Conservation (phyloP, 257 asterid genomes). For the Solanum lycopersicoides region DNA sequence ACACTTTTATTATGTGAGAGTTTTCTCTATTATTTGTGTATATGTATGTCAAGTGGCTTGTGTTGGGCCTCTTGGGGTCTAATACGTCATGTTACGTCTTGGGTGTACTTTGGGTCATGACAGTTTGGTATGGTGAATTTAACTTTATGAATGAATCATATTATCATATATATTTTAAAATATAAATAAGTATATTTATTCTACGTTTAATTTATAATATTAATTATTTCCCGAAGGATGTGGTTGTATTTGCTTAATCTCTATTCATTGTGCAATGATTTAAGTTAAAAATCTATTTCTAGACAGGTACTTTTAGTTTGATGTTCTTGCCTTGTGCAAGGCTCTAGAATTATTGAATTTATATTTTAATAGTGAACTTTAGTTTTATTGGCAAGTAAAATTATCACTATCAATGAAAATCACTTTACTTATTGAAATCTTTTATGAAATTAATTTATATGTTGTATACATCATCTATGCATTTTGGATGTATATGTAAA, state of each 20-base stretch:
- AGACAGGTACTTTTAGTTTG: not conserved
- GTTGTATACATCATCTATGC: not conserved
- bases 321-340: not conserved
- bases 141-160: not conserved
- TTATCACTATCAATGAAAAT: too few relatives aligned
- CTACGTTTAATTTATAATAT: too few relatives aligned
- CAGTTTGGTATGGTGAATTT: not conserved
- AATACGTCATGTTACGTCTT: not conserved
- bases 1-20: not conserved
- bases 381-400: not conserved
- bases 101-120: not conserved
- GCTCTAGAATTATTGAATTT: not conserved
- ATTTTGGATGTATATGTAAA: too few relatives aligned
- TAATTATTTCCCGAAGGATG: not conserved
- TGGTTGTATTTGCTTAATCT: not conserved
- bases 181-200: too few relatives aligned
- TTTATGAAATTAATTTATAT: too few relatives aligned
- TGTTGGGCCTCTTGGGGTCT: not conserved
- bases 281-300: not conserved
- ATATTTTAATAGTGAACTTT: not conserved
- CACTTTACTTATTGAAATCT: not conserved
- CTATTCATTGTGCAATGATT: not conserved
- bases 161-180: not conserved
- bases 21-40: too few relatives aligned
- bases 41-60: not conserved